phyloP scores from a whole-genome alignment of 176 grass and related monocot species.

The Eragrostis nindensis region DNA sequence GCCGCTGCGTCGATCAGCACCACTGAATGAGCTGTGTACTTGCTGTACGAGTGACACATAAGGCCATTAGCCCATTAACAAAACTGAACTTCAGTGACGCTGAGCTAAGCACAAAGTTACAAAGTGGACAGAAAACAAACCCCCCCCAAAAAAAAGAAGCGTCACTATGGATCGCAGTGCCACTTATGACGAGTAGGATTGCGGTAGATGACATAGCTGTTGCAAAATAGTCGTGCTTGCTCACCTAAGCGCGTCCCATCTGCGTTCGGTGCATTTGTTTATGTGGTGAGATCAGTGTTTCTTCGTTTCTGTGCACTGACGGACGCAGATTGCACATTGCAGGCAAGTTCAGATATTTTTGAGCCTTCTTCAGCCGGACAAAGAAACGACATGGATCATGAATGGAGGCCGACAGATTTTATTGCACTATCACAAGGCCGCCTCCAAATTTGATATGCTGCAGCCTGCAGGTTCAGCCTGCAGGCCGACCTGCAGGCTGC shows the following conservation, averaged over 20 bases:
- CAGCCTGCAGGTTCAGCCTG: constrained; percentile 24
- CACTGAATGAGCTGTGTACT: not conserved
- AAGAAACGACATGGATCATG: not conserved
- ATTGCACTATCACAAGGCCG: not conserved
- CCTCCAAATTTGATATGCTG: constrained; percentile 4
- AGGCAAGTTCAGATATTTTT: constrained; percentile 20
- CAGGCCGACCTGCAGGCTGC: not conserved
- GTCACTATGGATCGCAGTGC: constrained; percentile 11
- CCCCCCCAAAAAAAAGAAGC: not conserved
- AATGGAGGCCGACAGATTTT: not conserved
- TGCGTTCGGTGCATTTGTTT: constrained; percentile 4
- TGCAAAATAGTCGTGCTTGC: not conserved
- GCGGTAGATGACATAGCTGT: constrained; percentile 19
- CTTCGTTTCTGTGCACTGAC: not conserved
- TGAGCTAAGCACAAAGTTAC: not conserved
- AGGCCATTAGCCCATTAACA: constrained; percentile 17
- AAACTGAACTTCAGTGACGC: not conserved
- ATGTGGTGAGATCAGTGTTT: constrained; percentile 27
- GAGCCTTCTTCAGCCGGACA: not conserved
- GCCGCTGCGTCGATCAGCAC: not conserved
- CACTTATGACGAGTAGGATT: not conserved
- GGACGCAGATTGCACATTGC: not conserved
- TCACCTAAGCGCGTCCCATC: constrained; percentile 28
- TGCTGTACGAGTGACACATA: constrained; percentile 31
- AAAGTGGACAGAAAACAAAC: not conserved